A percentile compares a stretch with the other conserved stretches of the same genome.
Evolutionary conservation across 441 rosid species (phyloP).

Genomic region (Jatropha multifida): DNA sequence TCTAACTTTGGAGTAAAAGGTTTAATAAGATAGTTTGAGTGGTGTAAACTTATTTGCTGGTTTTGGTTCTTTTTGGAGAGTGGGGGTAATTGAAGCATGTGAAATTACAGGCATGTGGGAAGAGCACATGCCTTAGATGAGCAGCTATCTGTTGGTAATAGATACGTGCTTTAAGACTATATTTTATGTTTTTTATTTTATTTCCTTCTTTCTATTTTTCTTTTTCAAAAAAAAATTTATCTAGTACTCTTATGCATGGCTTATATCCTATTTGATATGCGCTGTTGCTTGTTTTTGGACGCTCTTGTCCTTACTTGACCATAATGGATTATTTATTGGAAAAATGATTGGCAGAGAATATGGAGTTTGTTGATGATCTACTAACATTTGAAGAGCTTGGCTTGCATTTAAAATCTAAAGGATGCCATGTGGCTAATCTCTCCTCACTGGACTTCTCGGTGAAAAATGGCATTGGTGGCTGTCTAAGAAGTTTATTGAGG

Average conservation of each 20-base stretch:
- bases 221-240: background rate
- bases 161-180: background rate
- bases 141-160: background rate
- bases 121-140: constrained; percentile 8
- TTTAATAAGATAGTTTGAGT: background rate
- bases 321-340: constrained; percentile 6
- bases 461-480: constrained; percentile 76
- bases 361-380: constrained; percentile 94
- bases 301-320: background rate
- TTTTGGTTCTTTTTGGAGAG: background rate
- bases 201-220: background rate
- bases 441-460: constrained; percentile 71
- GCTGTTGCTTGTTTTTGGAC: background rate
- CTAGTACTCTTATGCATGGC: background rate
- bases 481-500: constrained; percentile 74
- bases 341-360: constrained; percentile 59
- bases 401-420: constrained; percentile 63
- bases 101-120: background rate
- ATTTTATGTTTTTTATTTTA: background rate
- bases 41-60: background rate
- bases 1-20: background rate
- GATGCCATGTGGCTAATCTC: constrained; percentile 88
- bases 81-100: background rate
- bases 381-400: constrained; percentile 77
- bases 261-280: background rate